A percentile compares a stretch with the other conserved stretches of the same genome.
Evolutionary conservation across 257 asterid species (phyloP).

Genomic region (Lycium barbarum): DNA sequence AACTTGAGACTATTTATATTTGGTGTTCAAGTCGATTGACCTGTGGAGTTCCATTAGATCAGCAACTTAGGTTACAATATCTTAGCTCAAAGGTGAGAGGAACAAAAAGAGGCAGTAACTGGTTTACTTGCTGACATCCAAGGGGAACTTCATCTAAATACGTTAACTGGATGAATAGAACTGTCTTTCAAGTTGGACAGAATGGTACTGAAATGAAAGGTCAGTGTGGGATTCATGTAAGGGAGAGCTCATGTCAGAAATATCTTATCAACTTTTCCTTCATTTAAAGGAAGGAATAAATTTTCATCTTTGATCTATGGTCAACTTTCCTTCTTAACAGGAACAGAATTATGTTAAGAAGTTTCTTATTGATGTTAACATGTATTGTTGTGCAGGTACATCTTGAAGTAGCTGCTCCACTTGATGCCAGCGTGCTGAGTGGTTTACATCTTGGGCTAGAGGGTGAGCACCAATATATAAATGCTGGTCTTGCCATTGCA

Average conservation of each 20-base stretch:
- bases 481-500: slow-evolving; percentile 97
- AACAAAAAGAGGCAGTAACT: slow-evolving; percentile 5
- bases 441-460: slow-evolving; percentile 85
- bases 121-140: slow-evolving; percentile 4
- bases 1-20: background rate
- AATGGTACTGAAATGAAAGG: slow-evolving; percentile 22
- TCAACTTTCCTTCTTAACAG: background rate
- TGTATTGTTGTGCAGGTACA: slow-evolving; percentile 59
- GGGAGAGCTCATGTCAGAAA: slow-evolving; percentile 21
- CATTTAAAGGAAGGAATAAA: background rate
- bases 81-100: slow-evolving; percentile 16
- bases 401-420: slow-evolving; percentile 81
- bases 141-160: slow-evolving; percentile 2
- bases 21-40: slow-evolving; percentile 20
- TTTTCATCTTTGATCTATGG: background rate
- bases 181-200: slow-evolving; percentile 22
- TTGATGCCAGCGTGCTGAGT: slow-evolving; percentile 71
- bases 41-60: background rate
- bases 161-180: background rate
- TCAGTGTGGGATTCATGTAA: background rate
- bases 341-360: background rate
- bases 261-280: slow-evolving; percentile 9
- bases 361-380: slow-evolving; percentile 32
- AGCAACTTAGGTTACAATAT: background rate
- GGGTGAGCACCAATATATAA: slow-evolving; percentile 92